Percentiles rank a stretch among this genome's conserved stretches.
Conservation (phyloP, 257 asterid genomes). For the Plantago elongata region DNA sequence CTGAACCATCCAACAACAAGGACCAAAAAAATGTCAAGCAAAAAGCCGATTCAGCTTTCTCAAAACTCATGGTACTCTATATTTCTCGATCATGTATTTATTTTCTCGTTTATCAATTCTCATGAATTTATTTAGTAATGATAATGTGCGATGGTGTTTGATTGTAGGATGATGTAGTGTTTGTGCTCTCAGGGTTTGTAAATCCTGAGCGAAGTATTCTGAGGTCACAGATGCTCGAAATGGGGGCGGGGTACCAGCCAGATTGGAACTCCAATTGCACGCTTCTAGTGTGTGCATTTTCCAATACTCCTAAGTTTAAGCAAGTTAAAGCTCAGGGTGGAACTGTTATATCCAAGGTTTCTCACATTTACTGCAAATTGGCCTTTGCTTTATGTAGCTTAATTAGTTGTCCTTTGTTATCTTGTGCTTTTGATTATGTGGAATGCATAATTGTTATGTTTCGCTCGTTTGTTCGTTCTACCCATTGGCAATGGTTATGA, state of each 20-base stretch:
- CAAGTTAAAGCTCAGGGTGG: slow-evolving; percentile 88
- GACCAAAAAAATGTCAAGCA: slow-evolving; percentile 24
- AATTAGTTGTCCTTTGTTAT: slow-evolving; percentile 3
- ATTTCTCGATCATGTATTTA: slow-evolving; percentile 3
- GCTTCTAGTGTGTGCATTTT: slow-evolving; percentile 75
- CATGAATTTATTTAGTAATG: slow-evolving; percentile 3
- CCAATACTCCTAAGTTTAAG: slow-evolving; percentile 84
- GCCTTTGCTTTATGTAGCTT: background rate
- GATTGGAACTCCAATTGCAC: slow-evolving; percentile 88
- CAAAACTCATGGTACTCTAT: slow-evolving; percentile 55
- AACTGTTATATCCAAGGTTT: slow-evolving; percentile 81
- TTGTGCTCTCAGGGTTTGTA: slow-evolving; percentile 90
- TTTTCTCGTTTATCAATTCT: background rate
- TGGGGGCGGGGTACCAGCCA: slow-evolving; percentile 91
- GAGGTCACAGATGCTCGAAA: slow-evolving; percentile 82
- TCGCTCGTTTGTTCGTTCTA: background rate
- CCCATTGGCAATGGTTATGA: background rate
- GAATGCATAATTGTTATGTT: too few species aligned
- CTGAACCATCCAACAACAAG: slow-evolving; percentile 25
- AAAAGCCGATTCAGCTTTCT: slow-evolving; percentile 37
- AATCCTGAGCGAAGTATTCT: slow-evolving; percentile 79
- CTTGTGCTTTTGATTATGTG: slow-evolving; percentile 5
- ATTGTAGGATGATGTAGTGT: slow-evolving; percentile 73
- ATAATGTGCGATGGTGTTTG: background rate
- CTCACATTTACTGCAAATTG: background rate